Conservation (phyloP, 1,139 yeast species). For the Blastobotrys ciferrii region DNA sequence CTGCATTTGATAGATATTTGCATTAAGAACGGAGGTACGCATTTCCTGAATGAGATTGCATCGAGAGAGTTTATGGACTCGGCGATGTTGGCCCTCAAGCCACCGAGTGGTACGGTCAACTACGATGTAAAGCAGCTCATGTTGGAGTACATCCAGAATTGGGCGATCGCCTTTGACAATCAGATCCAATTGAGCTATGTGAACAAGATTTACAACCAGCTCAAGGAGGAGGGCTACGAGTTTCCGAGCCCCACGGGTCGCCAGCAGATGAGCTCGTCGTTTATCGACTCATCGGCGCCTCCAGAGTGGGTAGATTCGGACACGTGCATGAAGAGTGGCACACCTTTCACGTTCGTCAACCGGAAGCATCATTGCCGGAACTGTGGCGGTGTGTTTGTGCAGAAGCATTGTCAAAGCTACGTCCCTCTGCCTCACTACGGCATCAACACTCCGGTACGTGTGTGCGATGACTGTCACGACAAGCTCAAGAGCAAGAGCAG, state of each 20-base stretch:
- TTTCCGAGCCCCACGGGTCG: conserved; percentile 49
- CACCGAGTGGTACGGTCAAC: conserved; percentile 40
- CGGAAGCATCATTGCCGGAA: conserved; percentile 96
- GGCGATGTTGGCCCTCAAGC: conserved; percentile 40
- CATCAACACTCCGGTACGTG: conserved; percentile 83
- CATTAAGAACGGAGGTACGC: conserved; percentile 89
- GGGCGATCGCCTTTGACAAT: conserved; percentile 73
- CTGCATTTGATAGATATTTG: conserved; percentile 80
- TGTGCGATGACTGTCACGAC: conserved; percentile 84
- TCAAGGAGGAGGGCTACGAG: conserved; percentile 58
- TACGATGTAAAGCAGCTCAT: conserved; percentile 58
- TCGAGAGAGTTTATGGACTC: conserved; percentile 83
- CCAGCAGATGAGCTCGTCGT: conserved; percentile 44
- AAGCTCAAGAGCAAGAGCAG: conserved; percentile 40
- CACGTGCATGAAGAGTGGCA: conserved; percentile 92
- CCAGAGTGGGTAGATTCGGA: conserved; percentile 98
- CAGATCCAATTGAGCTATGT: conserved; percentile 69
- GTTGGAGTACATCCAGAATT: conserved; percentile 65
- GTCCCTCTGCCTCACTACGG: conserved; percentile 81
- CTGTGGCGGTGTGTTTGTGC: conserved; percentile 94
- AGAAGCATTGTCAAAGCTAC: conserved; percentile 70
- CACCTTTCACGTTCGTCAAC: conserved; percentile 72
- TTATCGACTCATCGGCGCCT: conserved; percentile 88
- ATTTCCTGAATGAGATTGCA: conserved; percentile 75
- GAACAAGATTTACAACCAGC: conserved; percentile 55